Evolutionary conservation across 306 rosid genomes (phyloP), one percentile per base, ranked within the genome.

Genomic region (Acacia confusa): DNA sequence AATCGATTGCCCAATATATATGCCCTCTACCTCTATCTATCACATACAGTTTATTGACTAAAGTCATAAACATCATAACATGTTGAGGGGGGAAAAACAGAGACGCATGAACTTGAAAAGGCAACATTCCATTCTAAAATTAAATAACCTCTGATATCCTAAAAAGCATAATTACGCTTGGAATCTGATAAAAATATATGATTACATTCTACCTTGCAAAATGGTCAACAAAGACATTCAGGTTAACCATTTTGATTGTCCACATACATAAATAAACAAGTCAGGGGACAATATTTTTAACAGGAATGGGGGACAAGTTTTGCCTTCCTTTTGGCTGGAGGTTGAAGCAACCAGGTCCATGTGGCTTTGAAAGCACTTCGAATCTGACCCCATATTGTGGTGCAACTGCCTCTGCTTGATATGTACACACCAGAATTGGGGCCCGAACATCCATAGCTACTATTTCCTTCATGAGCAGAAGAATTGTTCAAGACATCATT

Each of bases 371-470:
- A 7, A 57, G 53, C 77, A 34, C 53, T 85, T 30, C 66, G 75
- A 65, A 87, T 73, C 77, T 71, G 82, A 30, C 74, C 67, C 87
- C 87, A 78, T 6, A 78, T 15, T 19, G 80, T 80, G 78, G 72
- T 88, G 67, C 75, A 70, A 28, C 75, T 80, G 57, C 76, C 73
- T 15, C 30, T 65, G 71, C 74, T 80, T 81, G 75, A 19, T 50
- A n/a, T 30, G 69, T 81, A 70, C 8, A 10, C 8, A 10, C 61
- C 53, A 48, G 58, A 76, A 38, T 34, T 41, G 0, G 50, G 50
- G 63, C 48, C 25, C 50, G 32, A 7, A 40, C 28, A 64, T 30
- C 19, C 64, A 10, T 30, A 16, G 20, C 61, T 67, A 45, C 15
- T 10, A 50, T 87, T 77, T 47, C 76, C 76, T 27, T 74, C 82